phyloP scores from a whole-genome alignment of 2,329 filamentous ascomycete genomes.

The Fusarium poae region DNA sequence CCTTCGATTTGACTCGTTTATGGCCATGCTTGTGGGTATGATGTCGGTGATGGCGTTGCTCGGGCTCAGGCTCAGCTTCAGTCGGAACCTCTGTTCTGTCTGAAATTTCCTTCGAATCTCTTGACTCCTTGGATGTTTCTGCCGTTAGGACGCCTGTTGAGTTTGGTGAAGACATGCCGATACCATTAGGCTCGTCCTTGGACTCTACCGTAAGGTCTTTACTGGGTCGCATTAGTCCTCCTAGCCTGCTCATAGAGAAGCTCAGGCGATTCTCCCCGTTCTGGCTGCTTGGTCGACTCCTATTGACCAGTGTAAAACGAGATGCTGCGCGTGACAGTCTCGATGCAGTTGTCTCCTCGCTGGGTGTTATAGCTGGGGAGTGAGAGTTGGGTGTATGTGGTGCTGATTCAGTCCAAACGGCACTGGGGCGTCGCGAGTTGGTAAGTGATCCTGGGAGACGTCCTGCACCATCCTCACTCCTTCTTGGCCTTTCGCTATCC shows the following conservation, averaged over 20 bases:
- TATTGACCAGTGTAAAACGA: constrained; percentile 62
- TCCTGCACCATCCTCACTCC: constrained; percentile 62
- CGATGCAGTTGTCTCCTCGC: constrained; percentile 67
- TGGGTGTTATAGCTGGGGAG: constrained; percentile 59
- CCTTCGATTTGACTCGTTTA: constrained; percentile 56
- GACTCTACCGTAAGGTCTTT: constrained; percentile 57
- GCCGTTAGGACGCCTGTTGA: constrained; percentile 46
- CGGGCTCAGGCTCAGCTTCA: constrained; percentile 46
- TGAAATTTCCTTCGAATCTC: constrained; percentile 29
- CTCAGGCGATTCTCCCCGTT: constrained; percentile 70
- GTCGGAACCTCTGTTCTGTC: constrained; percentile 41
- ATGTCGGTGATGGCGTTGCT: constrained; percentile 40
- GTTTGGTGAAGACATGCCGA: constrained; percentile 47
- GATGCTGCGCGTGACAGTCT: constrained; percentile 70
- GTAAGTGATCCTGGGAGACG: constrained; percentile 52
- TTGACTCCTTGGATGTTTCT: constrained; percentile 42
- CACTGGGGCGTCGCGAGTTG: constrained; percentile 64
- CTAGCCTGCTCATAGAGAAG: constrained; percentile 68
- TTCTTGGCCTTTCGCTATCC: constrained; percentile 65
- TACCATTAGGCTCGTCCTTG: constrained; percentile 44
- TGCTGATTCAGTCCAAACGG: constrained; percentile 62
- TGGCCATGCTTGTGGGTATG: constrained; percentile 53
- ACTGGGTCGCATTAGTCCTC: constrained; percentile 64
- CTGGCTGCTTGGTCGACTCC: constrained; percentile 70
- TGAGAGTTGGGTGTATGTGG: constrained; percentile 54